Evolutionary conservation across 805 yeast genomes (phyloP).

Genomic region (Spathaspora sp.): DNA sequence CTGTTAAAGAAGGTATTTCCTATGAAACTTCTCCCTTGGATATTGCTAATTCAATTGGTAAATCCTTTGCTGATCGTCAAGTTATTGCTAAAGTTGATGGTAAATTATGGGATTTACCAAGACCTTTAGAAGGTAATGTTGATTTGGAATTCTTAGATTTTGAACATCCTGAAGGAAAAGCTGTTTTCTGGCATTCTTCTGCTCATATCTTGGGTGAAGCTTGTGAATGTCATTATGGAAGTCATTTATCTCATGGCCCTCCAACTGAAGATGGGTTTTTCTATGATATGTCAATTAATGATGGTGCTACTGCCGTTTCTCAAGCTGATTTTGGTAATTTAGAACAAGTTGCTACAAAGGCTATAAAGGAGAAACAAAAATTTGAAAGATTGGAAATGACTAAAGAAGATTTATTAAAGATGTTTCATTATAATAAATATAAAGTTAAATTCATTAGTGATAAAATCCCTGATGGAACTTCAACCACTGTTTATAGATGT

Average conservation of each 20-base stretch:
- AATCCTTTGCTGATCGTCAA: slow-evolving; percentile 83
- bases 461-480: slow-evolving; percentile 93
- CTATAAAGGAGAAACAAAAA: slow-evolving; percentile 91
- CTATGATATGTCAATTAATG: slow-evolving; percentile 87
- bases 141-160: slow-evolving; percentile 82
- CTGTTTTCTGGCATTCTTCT: slow-evolving; percentile 98
- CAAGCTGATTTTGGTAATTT: slow-evolving; percentile 80
- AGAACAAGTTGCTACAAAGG: slow-evolving; percentile 84
- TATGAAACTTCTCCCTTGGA: slow-evolving; percentile 90
- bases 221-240: slow-evolving; percentile 93
- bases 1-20: slow-evolving; percentile 69
- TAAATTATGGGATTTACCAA: slow-evolving; percentile 88
- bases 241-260: slow-evolving; percentile 85
- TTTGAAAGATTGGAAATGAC: slow-evolving; percentile 91
- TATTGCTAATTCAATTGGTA: slow-evolving; percentile 80
- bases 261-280: slow-evolving; percentile 98
- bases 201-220: slow-evolving; percentile 99
- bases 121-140: slow-evolving; percentile 79
- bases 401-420: slow-evolving; percentile 84
- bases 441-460: slow-evolving; percentile 82
- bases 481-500: slow-evolving; percentile 96
- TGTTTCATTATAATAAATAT: slow-evolving; percentile 95
- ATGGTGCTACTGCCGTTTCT: slow-evolving; percentile 65
- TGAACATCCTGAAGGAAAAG: slow-evolving; percentile 89
- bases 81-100: slow-evolving; percentile 91